phyloP scores from a whole-genome alignment of 2,329 filamentous ascomycete species.

The Zymoseptoria crescenta region DNA sequence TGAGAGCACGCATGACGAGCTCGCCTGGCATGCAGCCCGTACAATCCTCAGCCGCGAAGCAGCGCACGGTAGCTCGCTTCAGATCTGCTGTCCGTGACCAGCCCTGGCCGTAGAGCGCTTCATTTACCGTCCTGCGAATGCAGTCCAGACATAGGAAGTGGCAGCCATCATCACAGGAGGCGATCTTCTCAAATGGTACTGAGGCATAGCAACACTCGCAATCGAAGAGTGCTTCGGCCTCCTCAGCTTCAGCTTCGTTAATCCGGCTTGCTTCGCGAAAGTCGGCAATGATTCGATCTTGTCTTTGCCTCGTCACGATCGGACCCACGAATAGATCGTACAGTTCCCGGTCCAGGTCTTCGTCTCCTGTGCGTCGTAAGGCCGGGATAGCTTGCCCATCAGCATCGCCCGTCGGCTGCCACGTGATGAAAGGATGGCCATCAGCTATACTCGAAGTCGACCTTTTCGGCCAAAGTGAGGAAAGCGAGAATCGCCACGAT shows the following conservation, averaged over 20 bases:
- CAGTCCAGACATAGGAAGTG: slow-evolving; percentile 78
- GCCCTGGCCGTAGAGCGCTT: slow-evolving; percentile 87
- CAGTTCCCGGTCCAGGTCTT: slow-evolving; percentile 46
- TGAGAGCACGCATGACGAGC: slow-evolving; percentile 65
- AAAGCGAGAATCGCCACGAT: slow-evolving; percentile 70
- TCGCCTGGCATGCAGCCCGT: slow-evolving; percentile 61
- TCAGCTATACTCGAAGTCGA: slow-evolving; percentile 45
- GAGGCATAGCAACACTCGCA: slow-evolving; percentile 73
- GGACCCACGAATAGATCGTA: slow-evolving; percentile 39
- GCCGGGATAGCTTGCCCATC: slow-evolving; percentile 53
- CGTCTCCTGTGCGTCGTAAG: slow-evolving; percentile 57
- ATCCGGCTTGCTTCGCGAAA: slow-evolving; percentile 36
- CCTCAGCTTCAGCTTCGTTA: slow-evolving; percentile 43
- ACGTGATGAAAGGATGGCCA: slow-evolving; percentile 55
- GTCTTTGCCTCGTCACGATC: slow-evolving; percentile 32
- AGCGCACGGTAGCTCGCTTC: slow-evolving; percentile 66
- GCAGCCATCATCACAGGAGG: slow-evolving; percentile 58
- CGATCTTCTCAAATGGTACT: slow-evolving; percentile 64
- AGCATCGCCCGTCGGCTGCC: slow-evolving; percentile 41
- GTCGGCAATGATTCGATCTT: slow-evolving; percentile 35
- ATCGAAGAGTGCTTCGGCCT: slow-evolving; percentile 48
- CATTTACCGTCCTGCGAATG: slow-evolving; percentile 70
- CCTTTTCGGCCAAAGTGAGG: slow-evolving; percentile 60
- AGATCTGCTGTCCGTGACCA: slow-evolving; percentile 75
- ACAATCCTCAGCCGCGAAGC: slow-evolving; percentile 66